Conservation (phyloP, 768 basidiomycete species). For the Xerocomellus amylosporus region DNA sequence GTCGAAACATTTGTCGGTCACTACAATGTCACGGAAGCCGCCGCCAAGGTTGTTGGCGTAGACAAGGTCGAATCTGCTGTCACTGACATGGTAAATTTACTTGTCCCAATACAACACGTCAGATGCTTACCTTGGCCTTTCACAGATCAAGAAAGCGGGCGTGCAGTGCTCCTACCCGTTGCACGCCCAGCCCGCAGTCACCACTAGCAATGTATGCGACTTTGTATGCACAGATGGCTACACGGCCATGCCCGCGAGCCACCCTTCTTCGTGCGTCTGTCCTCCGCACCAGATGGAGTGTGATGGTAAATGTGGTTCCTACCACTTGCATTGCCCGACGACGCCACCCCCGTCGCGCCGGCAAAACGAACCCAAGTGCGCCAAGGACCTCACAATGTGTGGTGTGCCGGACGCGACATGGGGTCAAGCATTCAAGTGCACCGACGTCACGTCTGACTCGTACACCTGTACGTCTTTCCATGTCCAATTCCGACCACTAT, state of each 20-base stretch:
- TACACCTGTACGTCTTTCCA: slow-evolving; percentile 30
- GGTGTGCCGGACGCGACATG: slow-evolving; percentile 17
- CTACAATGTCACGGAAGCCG: slow-evolving; percentile 23
- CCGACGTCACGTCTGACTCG: slow-evolving; percentile 25
- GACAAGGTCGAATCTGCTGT: slow-evolving; percentile 23
- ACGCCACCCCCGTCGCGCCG: slow-evolving; percentile 18
- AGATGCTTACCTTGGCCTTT: neutral
- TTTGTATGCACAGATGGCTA: slow-evolving; percentile 32
- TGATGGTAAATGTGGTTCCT: slow-evolving; percentile 31
- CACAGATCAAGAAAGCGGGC: slow-evolving; percentile 25
- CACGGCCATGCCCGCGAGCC: slow-evolving; percentile 14
- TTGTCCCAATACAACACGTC: neutral
- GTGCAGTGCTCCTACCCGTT: slow-evolving; percentile 33
- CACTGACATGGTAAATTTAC: slow-evolving; percentile 20
- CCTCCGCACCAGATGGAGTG: slow-evolving; percentile 26
- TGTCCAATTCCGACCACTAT: neutral
- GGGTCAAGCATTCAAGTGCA: slow-evolving; percentile 31
- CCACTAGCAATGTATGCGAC: slow-evolving; percentile 22
- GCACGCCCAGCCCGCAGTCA: slow-evolving; percentile 24
- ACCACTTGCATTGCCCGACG: slow-evolving; percentile 19
- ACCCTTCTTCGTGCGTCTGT: slow-evolving; percentile 29
- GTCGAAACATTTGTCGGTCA: slow-evolving; percentile 24
- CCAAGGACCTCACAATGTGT: slow-evolving; percentile 24
- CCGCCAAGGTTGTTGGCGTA: slow-evolving; percentile 21
- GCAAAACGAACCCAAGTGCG: slow-evolving; percentile 21